Base-by-base conservation (phyloP, 371 early-diverging fungal species). In the Apophysomyces trapeziformis region DNA sequence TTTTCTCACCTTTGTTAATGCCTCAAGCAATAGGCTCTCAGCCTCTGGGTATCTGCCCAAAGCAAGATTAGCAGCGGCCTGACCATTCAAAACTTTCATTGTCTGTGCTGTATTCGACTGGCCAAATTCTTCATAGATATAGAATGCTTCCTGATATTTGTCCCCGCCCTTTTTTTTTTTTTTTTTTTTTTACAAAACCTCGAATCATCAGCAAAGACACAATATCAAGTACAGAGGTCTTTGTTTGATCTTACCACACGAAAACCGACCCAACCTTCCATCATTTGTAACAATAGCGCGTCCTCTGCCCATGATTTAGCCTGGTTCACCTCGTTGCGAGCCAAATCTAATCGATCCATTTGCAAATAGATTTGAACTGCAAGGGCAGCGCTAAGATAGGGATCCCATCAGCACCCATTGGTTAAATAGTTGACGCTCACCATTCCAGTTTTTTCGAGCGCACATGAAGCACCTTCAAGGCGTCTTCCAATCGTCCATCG, bases 41-140 rank as follows among this genome's bases (percentile, higher is more conserved):
- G 99, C 98, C 73, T 96, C 96, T 5, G 89, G 90, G 70, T 90
- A 92, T 74, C 90, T 87, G 2, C 90, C 93, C 69, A 93, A 73
- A 18, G 94, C 91, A 72, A 98, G 85, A 45, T 92, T 86, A 59
- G 90, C 87, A 12, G 93, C 93, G 4, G 99, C 99, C 75, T 92
- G 92, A 5, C 93, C 88, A 37, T 87, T 90, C 39, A 96, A 74
- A 35, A 97, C 84, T 63, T 92, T 90, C 50, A 87, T 84, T 0
- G 92, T 91, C n/a, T 92, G 87, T 4, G 84, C 84, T 21, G 89
- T 76, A 57, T 77, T 82, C 0, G 95, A 90, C 58, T 93, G 91
- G 13, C 89, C 94, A 63, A 97, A 87, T 68, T 97, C 99, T 71
- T 97, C 96, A 68, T 92, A 97, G 57, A 95, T 93, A 78, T 96